Conservation (phyloP, 257 asterid species). For the Ballota nigra region DNA sequence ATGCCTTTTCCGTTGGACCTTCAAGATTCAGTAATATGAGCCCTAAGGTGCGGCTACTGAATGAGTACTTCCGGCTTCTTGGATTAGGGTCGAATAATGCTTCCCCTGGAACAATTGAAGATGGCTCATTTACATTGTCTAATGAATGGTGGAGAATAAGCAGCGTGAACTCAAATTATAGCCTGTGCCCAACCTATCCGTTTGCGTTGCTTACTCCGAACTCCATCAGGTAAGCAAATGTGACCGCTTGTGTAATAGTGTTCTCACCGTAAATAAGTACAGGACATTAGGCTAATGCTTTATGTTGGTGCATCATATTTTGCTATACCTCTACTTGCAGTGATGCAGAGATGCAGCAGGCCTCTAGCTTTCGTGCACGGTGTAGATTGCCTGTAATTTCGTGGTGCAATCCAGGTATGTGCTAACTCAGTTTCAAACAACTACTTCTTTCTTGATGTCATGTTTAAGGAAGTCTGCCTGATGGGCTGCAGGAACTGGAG, state of each 20-base stretch:
- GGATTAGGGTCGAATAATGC: slow-evolving; percentile 62
- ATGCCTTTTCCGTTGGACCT: slow-evolving; percentile 69
- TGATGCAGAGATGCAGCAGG: slow-evolving; percentile 84
- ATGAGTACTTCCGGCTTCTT: slow-evolving; percentile 90
- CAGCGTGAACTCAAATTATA: slow-evolving; percentile 61
- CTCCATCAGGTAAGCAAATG: slow-evolving; percentile 59
- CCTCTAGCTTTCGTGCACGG: slow-evolving; percentile 84
- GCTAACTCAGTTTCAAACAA: slow-evolving; percentile 23
- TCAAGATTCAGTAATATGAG: slow-evolving; percentile 52
- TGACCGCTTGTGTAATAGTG: background rate
- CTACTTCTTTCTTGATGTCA: slow-evolving; percentile 19
- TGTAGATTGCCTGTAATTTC: slow-evolving; percentile 86
- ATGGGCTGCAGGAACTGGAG: slow-evolving; percentile 74
- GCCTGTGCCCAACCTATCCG: slow-evolving; percentile 85
- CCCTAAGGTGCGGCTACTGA: slow-evolving; percentile 76
- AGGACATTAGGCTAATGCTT: slow-evolving; percentile 19
- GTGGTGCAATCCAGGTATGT: slow-evolving; percentile 89
- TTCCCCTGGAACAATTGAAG: slow-evolving; percentile 58
- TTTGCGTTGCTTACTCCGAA: slow-evolving; percentile 93
- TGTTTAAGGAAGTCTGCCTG: slow-evolving; percentile 28
- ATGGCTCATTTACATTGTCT: slow-evolving; percentile 69
- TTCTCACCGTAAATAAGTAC: slow-evolving; percentile 14
- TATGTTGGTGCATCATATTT: slow-evolving; percentile 29
- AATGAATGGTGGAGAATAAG: slow-evolving; percentile 94
- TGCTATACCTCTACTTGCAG: slow-evolving; percentile 43